A percentile compares a stretch with the other conserved stretches of the same genome.
phyloP scores from a whole-genome alignment of 164 flowering plant genomes.

The Paratinospora sagittata region DNA sequence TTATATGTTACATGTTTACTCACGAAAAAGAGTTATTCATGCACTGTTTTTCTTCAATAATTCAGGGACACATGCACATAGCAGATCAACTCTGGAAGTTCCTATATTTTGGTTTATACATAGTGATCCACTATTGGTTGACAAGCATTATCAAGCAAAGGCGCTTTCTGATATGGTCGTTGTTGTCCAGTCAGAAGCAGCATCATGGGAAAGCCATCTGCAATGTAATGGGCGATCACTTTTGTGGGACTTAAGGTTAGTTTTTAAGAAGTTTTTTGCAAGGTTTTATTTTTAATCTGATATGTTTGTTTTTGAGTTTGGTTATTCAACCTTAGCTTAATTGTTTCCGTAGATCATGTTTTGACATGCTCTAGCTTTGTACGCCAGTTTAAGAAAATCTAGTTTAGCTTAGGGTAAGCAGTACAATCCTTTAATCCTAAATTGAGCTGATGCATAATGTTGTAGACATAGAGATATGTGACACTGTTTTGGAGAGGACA shows the following conservation, averaged over 20 bases:
- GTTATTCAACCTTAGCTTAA: neutral
- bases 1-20: neutral
- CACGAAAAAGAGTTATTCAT: conserved; percentile 3
- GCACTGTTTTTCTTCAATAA: conserved; percentile 7
- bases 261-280: conserved; percentile 5
- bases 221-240: conserved; percentile 92
- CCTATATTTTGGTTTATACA: conserved; percentile 97
- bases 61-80: conserved; percentile 78
- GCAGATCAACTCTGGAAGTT: conserved; percentile 82
- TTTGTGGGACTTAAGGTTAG: conserved; percentile 87
- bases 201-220: conserved; percentile 97
- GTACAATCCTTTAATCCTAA: neutral
- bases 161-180: conserved; percentile 96
- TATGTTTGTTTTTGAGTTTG: neutral
- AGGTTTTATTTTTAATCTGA: neutral
- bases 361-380: neutral
- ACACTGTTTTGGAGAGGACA: neutral
- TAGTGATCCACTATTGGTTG: conserved; percentile 75
- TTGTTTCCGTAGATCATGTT: neutral
- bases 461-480: neutral
- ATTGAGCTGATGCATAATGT: neutral
- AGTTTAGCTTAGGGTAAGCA: neutral
- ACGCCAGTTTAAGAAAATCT: neutral
- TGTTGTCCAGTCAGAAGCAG: conserved; percentile 79
- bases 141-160: conserved; percentile 94